These are phyloP conservation scores for Ustilago loliicola DNA, from an alignment of 1,284 basidiomycete species.

Conservation along the genomic window DNA sequence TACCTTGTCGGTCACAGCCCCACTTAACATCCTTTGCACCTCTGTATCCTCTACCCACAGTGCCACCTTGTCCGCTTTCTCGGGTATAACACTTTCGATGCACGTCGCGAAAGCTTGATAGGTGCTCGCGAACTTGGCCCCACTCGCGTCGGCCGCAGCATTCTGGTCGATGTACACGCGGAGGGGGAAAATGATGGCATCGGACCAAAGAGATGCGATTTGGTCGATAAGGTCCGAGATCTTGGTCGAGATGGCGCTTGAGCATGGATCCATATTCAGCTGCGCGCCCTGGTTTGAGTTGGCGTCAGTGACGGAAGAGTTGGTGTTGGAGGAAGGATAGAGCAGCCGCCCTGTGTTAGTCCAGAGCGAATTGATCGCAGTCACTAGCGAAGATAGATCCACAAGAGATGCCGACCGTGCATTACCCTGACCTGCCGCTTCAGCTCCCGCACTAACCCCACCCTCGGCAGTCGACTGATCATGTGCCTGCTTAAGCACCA, in stretches of 20 bases:
- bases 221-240: conserved; percentile 19
- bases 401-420: conserved; percentile 16
- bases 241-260: conserved; percentile 5
- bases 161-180: conserved; percentile 40
- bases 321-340: conserved; percentile 24
- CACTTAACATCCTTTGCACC: conserved; percentile 28
- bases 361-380: conserved; percentile 55
- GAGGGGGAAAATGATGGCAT: conserved; percentile 33
- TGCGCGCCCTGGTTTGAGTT: not conserved
- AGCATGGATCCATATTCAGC: conserved; percentile 31
- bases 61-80: conserved; percentile 27
- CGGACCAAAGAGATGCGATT: conserved; percentile 25
- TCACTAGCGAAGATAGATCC: conserved; percentile 39
- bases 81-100: conserved; percentile 29
- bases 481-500: conserved; percentile 34
- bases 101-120: conserved; percentile 45
- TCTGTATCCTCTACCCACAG: conserved; percentile 44
- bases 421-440: not conserved
- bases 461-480: not conserved
- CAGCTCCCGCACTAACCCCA: no score
- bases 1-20: conserved; percentile 7
- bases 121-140: conserved; percentile 24
- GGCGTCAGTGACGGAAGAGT: not conserved
- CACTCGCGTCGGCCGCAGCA: conserved; percentile 5
- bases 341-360: conserved; percentile 44